A percentile compares a stretch with the other conserved stretches of the same genome.
Conservation (phyloP, 352 stramenopile genomes). For the Pythium utonaiense region DNA sequence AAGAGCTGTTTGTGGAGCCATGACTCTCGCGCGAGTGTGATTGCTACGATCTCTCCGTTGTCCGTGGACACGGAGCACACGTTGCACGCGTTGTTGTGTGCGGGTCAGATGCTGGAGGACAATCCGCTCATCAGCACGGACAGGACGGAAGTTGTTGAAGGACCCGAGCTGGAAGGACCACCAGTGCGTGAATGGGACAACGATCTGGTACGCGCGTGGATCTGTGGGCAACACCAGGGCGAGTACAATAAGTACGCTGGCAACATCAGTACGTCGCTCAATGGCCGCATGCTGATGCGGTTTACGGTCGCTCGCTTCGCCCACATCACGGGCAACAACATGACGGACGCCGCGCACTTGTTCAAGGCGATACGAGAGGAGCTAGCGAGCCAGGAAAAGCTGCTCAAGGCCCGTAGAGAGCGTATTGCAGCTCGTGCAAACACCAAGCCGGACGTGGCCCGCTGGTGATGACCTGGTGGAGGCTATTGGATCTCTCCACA, state of each 20-base stretch:
- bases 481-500: neutral
- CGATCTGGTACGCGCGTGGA: constrained; percentile 46
- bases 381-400: constrained; percentile 45
- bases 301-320: constrained; percentile 62
- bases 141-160: constrained; percentile 38
- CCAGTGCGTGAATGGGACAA: constrained; percentile 65
- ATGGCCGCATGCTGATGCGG: constrained; percentile 55
- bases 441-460: constrained; percentile 2
- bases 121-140: constrained; percentile 46
- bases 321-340: constrained; percentile 66
- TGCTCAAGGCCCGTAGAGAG: constrained; percentile 46
- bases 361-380: constrained; percentile 61
- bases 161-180: constrained; percentile 28
- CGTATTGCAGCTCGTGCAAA: constrained; percentile 32
- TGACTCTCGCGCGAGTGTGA: constrained; percentile 61
- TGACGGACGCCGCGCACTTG: constrained; percentile 44
- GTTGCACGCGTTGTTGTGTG: constrained; percentile 68
- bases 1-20: constrained; percentile 66
- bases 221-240: constrained; percentile 43
- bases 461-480: neutral
- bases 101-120: constrained; percentile 67
- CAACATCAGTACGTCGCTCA: constrained; percentile 43
- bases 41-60: constrained; percentile 77
- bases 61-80: constrained; percentile 78
- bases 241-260: constrained; percentile 46